Evolutionary conservation across 148 eudicot genomes (phyloP), one percentile per base, ranked within the genome.

Genomic region (Camellia lanceoleosa): DNA sequence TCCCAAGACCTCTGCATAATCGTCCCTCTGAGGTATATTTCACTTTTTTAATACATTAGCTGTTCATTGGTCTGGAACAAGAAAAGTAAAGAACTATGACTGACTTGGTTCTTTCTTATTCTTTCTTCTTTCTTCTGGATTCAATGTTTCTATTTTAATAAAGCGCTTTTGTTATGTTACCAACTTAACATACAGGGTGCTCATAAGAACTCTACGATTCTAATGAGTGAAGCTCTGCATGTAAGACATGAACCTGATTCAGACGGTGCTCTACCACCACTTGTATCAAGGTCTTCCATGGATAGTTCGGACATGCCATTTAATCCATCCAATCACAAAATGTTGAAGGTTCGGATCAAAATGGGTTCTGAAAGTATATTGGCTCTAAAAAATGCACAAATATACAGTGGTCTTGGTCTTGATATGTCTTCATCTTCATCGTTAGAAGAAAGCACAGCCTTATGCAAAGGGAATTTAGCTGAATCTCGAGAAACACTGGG

Each of bases 321-420:
- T 2, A 67, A 68, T 74, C 44, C 42, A 46, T 44, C 78, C 44
- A 63, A 71, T 18, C 81, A 70, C 65, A 80, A 75, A 9, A 20
- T 70, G n/a, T 76, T 71, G 60, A 88, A 88, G 76, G 52, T 87
- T 52, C 81, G 75, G 69, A 79, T 85, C 82, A 85, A 74, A 82
- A 62, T 78, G 83, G 67, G 83, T 44, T 49, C 82, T 62, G 79
- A 78, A 41, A 84, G 49, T 67, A 71, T 75, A 16, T 30, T 77
- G 52, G 44, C 80, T 78, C 63, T 13, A 52, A 86, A 83, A 63
- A 85, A 81, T 20, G 74, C 87, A 76, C 86, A 83, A 44, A 73
- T 88, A n/a, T 88, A 88, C 78, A 79, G 82, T 77, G 85, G 90
- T 42, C 88, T 88, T 77, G 88, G 90, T 68, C 88, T 86, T 84